Conservation (phyloP, 2,329 filamentous ascomycete genomes). For the Verticillium tricorpus region DNA sequence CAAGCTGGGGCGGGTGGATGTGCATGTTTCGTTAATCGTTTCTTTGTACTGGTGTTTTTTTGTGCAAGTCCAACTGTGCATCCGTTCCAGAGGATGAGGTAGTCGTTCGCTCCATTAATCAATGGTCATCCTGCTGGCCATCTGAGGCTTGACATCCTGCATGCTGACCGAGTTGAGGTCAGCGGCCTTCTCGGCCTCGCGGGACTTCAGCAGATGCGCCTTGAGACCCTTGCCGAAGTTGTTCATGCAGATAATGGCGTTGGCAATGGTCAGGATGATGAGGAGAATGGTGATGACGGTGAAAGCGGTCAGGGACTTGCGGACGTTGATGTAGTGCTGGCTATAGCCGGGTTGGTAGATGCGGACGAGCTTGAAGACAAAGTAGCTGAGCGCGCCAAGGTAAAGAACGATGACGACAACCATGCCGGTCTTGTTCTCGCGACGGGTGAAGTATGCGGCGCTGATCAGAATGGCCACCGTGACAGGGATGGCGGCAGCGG, state of each 20-base stretch:
- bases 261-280: constrained; percentile 82
- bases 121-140: constrained; percentile 57
- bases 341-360: constrained; percentile 71
- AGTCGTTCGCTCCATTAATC: constrained; percentile 35
- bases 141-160: constrained; percentile 51
- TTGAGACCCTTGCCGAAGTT: constrained; percentile 92
- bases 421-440: constrained; percentile 79
- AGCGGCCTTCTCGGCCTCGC: constrained; percentile 47
- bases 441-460: constrained; percentile 79
- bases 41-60: constrained; percentile 10
- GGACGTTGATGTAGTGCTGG: constrained; percentile 68
- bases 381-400: constrained; percentile 86
- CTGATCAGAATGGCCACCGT: constrained; percentile 84
- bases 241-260: constrained; percentile 79
- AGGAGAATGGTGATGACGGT: constrained; percentile 88
- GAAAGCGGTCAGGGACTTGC: constrained; percentile 85
- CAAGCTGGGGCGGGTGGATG: constrained; percentile 7
- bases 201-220: constrained; percentile 65
- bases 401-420: constrained; percentile 75
- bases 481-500: constrained; percentile 83
- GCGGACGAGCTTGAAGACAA: constrained; percentile 95
- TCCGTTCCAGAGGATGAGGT: constrained; percentile 3
- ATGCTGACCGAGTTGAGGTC: constrained; percentile 52
- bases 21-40: constrained; percentile 12
- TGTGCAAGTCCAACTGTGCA: neutral